Evolutionary conservation across 2,329 filamentous ascomycete species (phyloP).

Genomic region (Diaporthe caulivora): DNA sequence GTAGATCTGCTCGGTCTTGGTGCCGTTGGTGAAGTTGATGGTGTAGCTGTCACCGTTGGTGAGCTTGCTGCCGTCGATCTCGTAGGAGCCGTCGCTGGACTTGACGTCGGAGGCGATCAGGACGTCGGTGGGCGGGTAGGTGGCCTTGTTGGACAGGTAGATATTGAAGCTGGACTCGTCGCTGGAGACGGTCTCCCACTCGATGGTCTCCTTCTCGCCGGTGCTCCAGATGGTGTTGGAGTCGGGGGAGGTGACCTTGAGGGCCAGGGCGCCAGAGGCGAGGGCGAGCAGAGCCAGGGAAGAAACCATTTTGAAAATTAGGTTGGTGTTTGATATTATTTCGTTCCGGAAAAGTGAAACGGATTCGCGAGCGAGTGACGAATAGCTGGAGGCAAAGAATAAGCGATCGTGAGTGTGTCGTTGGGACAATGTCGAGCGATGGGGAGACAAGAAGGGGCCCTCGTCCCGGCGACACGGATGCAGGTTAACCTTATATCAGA

Average conservation of each 20-base stretch:
- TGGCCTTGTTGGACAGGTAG: conserved; percentile 40
- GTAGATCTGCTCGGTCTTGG: conserved; percentile 40
- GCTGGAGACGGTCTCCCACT: conserved; percentile 36
- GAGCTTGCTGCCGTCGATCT: conserved; percentile 40
- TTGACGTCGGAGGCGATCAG: conserved; percentile 38
- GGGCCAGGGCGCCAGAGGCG: conserved; percentile 37
- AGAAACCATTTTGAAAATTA: conserved; percentile 37
- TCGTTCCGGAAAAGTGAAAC: background rate
- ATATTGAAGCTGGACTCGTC: conserved; percentile 38
- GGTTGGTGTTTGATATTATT: background rate
- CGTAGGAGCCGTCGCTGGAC: conserved; percentile 28
- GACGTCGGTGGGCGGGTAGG: conserved; percentile 36
- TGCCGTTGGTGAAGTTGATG: conserved; percentile 39
- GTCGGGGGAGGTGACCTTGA: conserved; percentile 38
- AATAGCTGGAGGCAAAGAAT: conserved; percentile 16
- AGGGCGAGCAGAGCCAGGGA: conserved; percentile 38
- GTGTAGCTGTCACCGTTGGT: conserved; percentile 35
- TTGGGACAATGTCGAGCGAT: conserved; percentile 22
- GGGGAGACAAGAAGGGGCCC: background rate
- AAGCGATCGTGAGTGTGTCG: conserved; percentile 30
- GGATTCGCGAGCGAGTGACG: conserved; percentile 34
- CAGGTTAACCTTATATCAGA: conserved; percentile 33
- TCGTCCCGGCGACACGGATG: conserved; percentile 25
- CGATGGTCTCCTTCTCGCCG: conserved; percentile 38
- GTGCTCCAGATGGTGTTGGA: conserved; percentile 35